Conservation (phyloP, 176 grass and related monocot species). For the sorghum (Sorghum bicolor) region Sorghum_bicolor_NCBIv3 NC_012872.2:69574001-69574500, state of each 20-base stretch:
- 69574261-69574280: not conserved
- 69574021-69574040: too few species aligned
- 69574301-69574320: slow-evolving; percentile 48
- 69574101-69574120: too few species aligned
- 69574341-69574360: not conserved
- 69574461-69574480: slow-evolving; percentile 24
- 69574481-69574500: slow-evolving; percentile 17
- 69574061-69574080: too few species aligned
- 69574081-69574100: too few species aligned
- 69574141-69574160: not conserved
- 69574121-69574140: too few species aligned
- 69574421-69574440: not conserved
- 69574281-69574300: not conserved
- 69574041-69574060: too few species aligned
- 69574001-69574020: too few species aligned
- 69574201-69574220: not conserved
- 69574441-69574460: not conserved
- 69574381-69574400: slow-evolving; percentile 10
- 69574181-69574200: not conserved
- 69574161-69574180: not conserved
- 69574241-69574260: slow-evolving; percentile 4
- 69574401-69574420: not conserved
- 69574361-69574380: slow-evolving; percentile 34
- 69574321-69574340: slow-evolving; percentile 15
- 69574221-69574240: not conserved